Evolutionary conservation across 805 yeast genomes (phyloP).

Genomic region (Schwanniomyces yamadae): DNA sequence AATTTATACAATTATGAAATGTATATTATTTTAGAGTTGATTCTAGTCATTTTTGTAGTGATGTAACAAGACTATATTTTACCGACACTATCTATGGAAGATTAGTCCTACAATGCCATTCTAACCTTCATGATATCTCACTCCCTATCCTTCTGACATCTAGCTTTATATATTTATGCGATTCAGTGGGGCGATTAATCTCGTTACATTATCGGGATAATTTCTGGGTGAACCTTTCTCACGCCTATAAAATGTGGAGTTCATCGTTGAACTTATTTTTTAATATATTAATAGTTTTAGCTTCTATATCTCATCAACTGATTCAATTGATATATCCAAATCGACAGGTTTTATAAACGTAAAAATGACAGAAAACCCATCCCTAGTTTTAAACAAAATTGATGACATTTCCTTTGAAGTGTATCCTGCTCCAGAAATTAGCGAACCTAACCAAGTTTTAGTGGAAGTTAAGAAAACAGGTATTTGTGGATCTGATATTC

Average conservation of each 20-base stretch:
- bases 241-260: not conserved
- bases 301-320: not conserved
- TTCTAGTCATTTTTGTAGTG: too few species aligned
- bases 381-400: conserved; percentile 64
- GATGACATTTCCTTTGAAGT: conserved; percentile 66
- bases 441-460: conserved; percentile 66
- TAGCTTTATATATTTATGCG: too few species aligned
- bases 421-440: conserved; percentile 62
- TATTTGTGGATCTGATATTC: conserved; percentile 85
- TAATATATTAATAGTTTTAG: not conserved
- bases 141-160: too few species aligned
- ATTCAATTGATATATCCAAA: not conserved
- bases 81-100: too few species aligned
- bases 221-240: conserved; percentile 1
- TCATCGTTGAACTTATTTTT: not conserved
- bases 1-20: conserved; percentile 5
- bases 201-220: conserved; percentile 6
- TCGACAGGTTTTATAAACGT: not conserved
- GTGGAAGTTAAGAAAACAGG: conserved; percentile 81
- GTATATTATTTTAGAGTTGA: conserved; percentile 2
- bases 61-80: too few species aligned
- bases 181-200: too few species aligned
- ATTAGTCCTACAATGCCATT: too few species aligned
- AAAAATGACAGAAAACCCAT: conserved; percentile 36
- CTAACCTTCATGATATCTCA: too few species aligned